These are phyloP conservation scores for Ephemerocybe angulata DNA, from an alignment of 768 basidiomycete genomes.

Conservation along the genomic window DNA sequence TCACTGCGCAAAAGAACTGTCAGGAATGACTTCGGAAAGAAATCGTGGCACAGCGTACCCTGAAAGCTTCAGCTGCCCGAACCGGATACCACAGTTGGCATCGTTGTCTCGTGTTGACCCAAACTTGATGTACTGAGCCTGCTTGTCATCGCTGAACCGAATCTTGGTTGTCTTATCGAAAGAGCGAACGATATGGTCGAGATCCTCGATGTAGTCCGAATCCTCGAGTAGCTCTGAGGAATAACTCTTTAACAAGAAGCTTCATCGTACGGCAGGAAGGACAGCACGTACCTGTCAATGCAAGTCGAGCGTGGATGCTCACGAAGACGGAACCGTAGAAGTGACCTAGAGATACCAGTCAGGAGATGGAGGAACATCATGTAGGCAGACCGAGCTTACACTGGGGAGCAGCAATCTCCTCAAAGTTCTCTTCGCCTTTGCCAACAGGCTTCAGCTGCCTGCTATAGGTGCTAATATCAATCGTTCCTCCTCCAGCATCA, in stretches of 20 bases:
- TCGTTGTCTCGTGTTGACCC: conserved; percentile 42
- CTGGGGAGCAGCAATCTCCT: conserved; percentile 45
- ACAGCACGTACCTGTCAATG: conserved; percentile 29
- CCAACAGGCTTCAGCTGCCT: conserved; percentile 21
- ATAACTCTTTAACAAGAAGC: background rate
- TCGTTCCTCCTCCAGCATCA: conserved; percentile 58
- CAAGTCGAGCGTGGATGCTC: conserved; percentile 33
- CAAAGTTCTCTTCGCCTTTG: conserved; percentile 23
- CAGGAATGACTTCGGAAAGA: background rate
- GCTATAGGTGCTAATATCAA: conserved; percentile 54
- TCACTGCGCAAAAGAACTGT: background rate
- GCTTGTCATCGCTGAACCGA: conserved; percentile 32
- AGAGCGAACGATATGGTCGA: conserved; percentile 36
- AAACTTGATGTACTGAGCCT: conserved; percentile 44
- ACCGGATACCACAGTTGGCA: conserved; percentile 31
- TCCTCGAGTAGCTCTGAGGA: conserved; percentile 34
- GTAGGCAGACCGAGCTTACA: conserved; percentile 28
- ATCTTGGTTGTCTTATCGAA: conserved; percentile 48
- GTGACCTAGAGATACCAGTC: conserved; percentile 28
- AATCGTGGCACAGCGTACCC: conserved; percentile 18
- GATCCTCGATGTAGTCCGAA: conserved; percentile 38
- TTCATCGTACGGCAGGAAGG: background rate
- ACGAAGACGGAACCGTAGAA: conserved; percentile 49
- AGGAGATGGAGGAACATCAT: background rate
- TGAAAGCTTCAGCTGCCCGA: conserved; percentile 38